phyloP scores from a whole-genome alignment of 169 alveolate species.

The Cryptosporidium sp. region DNA sequence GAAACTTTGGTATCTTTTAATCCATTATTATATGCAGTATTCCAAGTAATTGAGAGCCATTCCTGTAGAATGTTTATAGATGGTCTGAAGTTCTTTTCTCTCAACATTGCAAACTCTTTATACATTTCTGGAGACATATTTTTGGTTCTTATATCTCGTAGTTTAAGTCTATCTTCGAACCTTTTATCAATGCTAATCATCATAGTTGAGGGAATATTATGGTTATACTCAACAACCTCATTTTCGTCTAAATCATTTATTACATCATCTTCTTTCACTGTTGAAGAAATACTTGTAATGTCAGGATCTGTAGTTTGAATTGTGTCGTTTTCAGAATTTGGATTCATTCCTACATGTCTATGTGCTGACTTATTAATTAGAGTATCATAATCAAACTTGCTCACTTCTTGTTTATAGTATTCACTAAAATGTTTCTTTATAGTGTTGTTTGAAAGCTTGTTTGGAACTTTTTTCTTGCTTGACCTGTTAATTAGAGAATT shows the following conservation, averaged over 20 bases:
- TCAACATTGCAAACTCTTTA: constrained; percentile 64
- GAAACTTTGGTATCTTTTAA: constrained; percentile 59
- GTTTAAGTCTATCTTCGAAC: constrained; percentile 56
- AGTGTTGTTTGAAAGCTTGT: constrained; percentile 18
- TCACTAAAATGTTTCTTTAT: constrained; percentile 46
- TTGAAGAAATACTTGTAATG: not conserved
- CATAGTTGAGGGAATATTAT: constrained; percentile 11
- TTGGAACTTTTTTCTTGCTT: constrained; percentile 24
- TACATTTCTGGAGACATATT: constrained; percentile 62
- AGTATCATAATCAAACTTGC: constrained; percentile 47
- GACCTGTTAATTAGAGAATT: constrained; percentile 1
- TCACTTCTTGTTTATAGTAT: constrained; percentile 46
- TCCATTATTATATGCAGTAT: constrained; percentile 55
- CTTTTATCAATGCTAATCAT: constrained; percentile 35
- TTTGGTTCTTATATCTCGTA: constrained; percentile 53
- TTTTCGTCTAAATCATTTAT: constrained; percentile 16
- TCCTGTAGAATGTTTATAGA: constrained; percentile 44
- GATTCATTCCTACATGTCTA: constrained; percentile 46
- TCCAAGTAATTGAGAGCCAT: constrained; percentile 72
- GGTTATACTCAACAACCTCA: not conserved
- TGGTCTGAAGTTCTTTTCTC: constrained; percentile 68
- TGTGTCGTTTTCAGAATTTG: constrained; percentile 26
- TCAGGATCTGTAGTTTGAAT: constrained; percentile 23
- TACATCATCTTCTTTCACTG: not conserved
- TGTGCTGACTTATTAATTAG: constrained; percentile 44